These are phyloP conservation scores for Dictyostelium firmibasis DNA, from an alignment of 78 protist species.

Conservation along the genomic window DNA sequence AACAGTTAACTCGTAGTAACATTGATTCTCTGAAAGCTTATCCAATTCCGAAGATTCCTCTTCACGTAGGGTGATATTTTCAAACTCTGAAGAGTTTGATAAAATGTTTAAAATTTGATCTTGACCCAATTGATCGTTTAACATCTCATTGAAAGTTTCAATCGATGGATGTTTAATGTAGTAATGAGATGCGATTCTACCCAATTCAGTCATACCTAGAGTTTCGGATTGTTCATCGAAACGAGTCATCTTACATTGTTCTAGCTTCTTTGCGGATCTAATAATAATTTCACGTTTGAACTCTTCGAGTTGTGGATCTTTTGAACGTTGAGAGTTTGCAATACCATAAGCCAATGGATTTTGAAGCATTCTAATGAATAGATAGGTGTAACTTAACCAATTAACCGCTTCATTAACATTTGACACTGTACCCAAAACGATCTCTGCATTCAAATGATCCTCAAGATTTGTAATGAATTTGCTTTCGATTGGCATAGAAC, in stretches of 20 bases:
- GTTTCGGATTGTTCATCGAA: slow-evolving; percentile 84
- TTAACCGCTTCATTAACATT: slow-evolving; percentile 92
- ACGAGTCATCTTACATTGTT: slow-evolving; percentile 89
- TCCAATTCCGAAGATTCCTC: slow-evolving; percentile 94
- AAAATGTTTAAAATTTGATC: slow-evolving; percentile 86
- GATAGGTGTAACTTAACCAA: slow-evolving; percentile 98
- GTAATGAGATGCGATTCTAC: slow-evolving; percentile 94
- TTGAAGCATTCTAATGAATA: slow-evolving; percentile 92
- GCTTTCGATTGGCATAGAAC: slow-evolving; percentile 93
- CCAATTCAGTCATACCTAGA: slow-evolving; percentile 85
- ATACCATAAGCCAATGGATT: slow-evolving; percentile 97
- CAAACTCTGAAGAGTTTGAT: slow-evolving; percentile 91
- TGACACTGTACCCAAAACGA: slow-evolving; percentile 98
- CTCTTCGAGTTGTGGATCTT: slow-evolving; percentile 84
- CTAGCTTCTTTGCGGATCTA: slow-evolving; percentile 85
- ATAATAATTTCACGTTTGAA: slow-evolving; percentile 65
- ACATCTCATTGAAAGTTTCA: slow-evolving; percentile 73
- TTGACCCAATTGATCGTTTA: slow-evolving; percentile 66
- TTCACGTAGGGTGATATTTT: slow-evolving; percentile 87
- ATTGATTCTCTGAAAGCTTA: slow-evolving; percentile 27
- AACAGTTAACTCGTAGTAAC: not conserved
- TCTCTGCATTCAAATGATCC: slow-evolving; percentile 98
- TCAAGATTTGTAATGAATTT: slow-evolving; percentile 74
- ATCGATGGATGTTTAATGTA: slow-evolving; percentile 93
- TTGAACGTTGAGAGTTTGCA: slow-evolving; percentile 11